These are phyloP conservation scores for Cyclotella sp. DNA, from an alignment of 108 stramenopile genomes.

Conservation along the genomic window DNA sequence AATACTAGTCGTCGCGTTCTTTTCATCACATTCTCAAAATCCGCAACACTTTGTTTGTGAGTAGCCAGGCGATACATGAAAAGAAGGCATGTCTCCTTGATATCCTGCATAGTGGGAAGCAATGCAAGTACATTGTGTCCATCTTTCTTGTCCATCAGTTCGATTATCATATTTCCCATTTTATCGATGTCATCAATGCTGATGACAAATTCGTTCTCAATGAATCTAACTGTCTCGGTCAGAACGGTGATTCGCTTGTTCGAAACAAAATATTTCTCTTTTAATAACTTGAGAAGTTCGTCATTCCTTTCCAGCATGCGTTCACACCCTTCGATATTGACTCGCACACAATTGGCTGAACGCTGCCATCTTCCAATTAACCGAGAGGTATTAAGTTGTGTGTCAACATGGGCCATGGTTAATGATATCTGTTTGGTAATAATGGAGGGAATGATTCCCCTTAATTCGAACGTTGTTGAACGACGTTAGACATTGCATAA, in stretches of 20 bases:
- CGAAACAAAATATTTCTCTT: background rate
- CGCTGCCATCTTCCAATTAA: background rate
- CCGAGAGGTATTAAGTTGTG: background rate
- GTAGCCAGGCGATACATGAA: background rate
- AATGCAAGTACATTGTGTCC: background rate
- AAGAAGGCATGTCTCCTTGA: background rate
- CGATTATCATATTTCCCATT: background rate
- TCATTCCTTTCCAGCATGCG: background rate
- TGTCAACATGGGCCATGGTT: too few species aligned
- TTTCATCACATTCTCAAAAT: background rate
- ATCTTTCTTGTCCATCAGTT: background rate
- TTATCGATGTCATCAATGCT: background rate
- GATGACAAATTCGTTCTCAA: background rate
- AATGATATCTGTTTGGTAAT: too few species aligned
- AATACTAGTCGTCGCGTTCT: background rate
- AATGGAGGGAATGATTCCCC: too few species aligned
- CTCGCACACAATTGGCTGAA: background rate
- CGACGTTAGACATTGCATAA: too few species aligned
- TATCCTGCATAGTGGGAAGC: background rate
- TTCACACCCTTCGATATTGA: slow-evolving; percentile 5
- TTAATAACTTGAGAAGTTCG: background rate
- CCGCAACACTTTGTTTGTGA: background rate
- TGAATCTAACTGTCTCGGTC: background rate
- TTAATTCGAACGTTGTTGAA: too few species aligned
- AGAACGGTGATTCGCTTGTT: background rate